phyloP scores from a whole-genome alignment of 768 basidiomycete genomes.

The Mycena haematopus region DNA sequence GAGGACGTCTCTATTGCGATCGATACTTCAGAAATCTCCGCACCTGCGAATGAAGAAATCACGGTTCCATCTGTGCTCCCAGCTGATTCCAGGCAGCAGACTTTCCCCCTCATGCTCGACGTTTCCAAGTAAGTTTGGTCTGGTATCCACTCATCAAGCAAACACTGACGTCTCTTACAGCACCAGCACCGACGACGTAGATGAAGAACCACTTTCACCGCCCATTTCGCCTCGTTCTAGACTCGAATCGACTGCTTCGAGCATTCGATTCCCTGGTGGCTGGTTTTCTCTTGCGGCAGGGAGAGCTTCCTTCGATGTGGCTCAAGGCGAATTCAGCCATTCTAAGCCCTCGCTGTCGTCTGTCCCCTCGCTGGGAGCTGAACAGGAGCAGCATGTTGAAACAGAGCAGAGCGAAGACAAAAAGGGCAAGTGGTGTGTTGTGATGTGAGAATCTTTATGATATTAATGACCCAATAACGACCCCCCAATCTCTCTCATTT shows the following conservation, averaged over 20 bases:
- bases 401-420: slow-evolving; percentile 35
- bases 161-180: slow-evolving; percentile 15
- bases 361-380: neutral
- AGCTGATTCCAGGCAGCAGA: slow-evolving; percentile 8
- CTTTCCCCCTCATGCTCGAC: slow-evolving; percentile 22
- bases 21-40: neutral
- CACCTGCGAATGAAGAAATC: slow-evolving; percentile 9
- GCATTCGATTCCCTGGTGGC: slow-evolving; percentile 62
- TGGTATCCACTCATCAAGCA: neutral
- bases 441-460: slow-evolving; percentile 41
- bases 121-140: slow-evolving; percentile 5
- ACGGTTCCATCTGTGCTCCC: slow-evolving; percentile 21
- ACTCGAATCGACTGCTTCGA: slow-evolving; percentile 62
- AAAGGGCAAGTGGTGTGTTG: slow-evolving; percentile 47
- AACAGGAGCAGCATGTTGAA: slow-evolving; percentile 7
- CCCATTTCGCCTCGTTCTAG: slow-evolving; percentile 42
- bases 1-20: neutral
- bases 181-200: slow-evolving; percentile 22
- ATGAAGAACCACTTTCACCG: slow-evolving; percentile 22
- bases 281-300: slow-evolving; percentile 56
- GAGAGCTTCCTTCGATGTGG: slow-evolving; percentile 56
- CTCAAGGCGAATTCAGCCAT: slow-evolving; percentile 53
- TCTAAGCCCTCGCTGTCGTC: slow-evolving; percentile 36
- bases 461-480: slow-evolving; percentile 20
- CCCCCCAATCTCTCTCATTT: slow-evolving; percentile 1